Conservation (phyloP, 805 yeast genomes). For the Metschnikowia vanudenii region DNA sequence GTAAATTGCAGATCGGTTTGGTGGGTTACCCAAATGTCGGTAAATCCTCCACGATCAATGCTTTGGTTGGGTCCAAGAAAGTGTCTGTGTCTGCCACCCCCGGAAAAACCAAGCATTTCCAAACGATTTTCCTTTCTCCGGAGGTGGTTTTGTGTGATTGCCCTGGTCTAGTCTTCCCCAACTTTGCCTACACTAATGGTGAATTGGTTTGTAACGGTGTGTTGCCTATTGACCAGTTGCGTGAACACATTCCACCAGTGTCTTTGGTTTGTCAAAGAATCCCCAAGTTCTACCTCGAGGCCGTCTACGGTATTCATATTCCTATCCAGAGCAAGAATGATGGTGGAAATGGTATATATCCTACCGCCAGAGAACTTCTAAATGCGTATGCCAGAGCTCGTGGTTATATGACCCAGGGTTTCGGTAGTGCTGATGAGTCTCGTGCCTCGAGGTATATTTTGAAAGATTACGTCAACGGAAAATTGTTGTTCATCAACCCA, state of each 20-base stretch:
- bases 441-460: conserved; percentile 89
- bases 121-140: conserved; percentile 83
- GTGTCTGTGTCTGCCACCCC: conserved; percentile 99
- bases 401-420: conserved; percentile 96
- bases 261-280: conserved; percentile 82
- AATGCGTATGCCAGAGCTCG: conserved; percentile 94
- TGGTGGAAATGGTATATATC: conserved; percentile 79
- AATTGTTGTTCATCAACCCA: conserved; percentile 77
- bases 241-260: conserved; percentile 88
- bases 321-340: conserved; percentile 72
- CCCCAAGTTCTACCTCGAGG: conserved; percentile 86
- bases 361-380: conserved; percentile 85
- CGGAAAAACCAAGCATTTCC: conserved; percentile 98
- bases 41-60: conserved; percentile 96
- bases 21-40: conserved; percentile 97
- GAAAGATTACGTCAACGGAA: conserved; percentile 94
- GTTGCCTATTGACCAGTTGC: conserved; percentile 94
- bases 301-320: conserved; percentile 89
- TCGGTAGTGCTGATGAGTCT: conserved; percentile 94
- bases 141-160: conserved; percentile 92
- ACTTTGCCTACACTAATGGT: conserved; percentile 93
- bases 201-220: conserved; percentile 98
- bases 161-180: conserved; percentile 98
- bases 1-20: conserved; percentile 80
- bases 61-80: conserved; percentile 91